Evolutionary conservation across 2,329 filamentous ascomycete genomes (phyloP).

Genomic region (Colletotrichum somersetense): DNA sequence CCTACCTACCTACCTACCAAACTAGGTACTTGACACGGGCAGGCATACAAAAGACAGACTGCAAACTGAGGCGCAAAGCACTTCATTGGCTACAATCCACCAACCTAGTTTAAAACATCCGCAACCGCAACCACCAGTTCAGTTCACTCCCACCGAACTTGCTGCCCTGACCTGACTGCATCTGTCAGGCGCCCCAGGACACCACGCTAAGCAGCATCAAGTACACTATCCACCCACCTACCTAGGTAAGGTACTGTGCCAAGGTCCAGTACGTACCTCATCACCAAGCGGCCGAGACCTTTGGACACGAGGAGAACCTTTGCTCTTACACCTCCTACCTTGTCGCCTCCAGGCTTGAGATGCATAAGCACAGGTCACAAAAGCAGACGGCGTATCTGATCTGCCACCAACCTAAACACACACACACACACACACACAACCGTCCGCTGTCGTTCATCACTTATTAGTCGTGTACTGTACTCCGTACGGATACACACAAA

Average conservation of each 20-base stretch:
- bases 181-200: constrained; percentile 6
- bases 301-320: background rate
- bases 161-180: background rate
- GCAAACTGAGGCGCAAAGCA: background rate
- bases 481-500: background rate
- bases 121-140: background rate
- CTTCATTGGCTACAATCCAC: background rate
- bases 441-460: constrained; percentile 11
- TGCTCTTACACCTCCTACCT: background rate
- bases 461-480: constrained; percentile 1
- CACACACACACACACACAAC: background rate
- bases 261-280: background rate
- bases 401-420: constrained; percentile 27
- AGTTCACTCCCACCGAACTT: background rate
- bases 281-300: background rate
- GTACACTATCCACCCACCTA: no score
- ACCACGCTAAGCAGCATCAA: background rate
- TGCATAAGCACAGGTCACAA: constrained; percentile 27
- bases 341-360: background rate
- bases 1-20: no score
- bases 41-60: background rate
- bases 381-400: constrained; percentile 29
- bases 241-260: background rate
- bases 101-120: background rate
- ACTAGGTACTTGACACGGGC: no score